Conservation (phyloP, 2,329 filamentous ascomycete genomes). For the Cladophialophora carrionii region DNA sequence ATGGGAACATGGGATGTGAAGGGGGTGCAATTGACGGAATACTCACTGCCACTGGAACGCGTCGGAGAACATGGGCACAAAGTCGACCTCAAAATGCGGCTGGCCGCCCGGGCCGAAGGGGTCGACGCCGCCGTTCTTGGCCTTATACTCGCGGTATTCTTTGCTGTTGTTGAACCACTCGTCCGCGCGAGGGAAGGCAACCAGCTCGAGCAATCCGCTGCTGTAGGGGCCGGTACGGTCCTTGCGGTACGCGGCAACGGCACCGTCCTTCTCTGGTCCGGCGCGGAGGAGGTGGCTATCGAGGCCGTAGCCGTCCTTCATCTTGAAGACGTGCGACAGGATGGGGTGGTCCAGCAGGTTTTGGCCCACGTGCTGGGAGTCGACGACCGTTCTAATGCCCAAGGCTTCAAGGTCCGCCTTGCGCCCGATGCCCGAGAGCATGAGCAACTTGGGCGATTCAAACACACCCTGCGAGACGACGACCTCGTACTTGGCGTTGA, state of each 20-base stretch:
- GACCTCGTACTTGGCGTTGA: slow-evolving; percentile 56
- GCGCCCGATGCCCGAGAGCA: slow-evolving; percentile 66
- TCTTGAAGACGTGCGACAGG: slow-evolving; percentile 47
- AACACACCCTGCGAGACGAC: slow-evolving; percentile 59
- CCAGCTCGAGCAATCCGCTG: slow-evolving; percentile 55
- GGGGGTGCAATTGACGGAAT: background rate
- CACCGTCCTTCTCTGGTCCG: slow-evolving; percentile 43
- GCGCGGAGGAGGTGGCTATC: slow-evolving; percentile 47
- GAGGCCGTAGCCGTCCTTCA: slow-evolving; percentile 49
- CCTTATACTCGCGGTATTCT: slow-evolving; percentile 53
- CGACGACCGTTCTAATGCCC: slow-evolving; percentile 57
- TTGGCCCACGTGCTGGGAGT: slow-evolving; percentile 65
- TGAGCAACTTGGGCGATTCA: slow-evolving; percentile 67
- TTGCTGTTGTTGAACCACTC: slow-evolving; percentile 53
- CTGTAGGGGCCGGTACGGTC: slow-evolving; percentile 48
- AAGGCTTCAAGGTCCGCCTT: slow-evolving; percentile 55
- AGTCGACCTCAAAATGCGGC: slow-evolving; percentile 66
- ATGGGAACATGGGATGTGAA: no score
- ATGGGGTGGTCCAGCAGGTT: slow-evolving; percentile 63
- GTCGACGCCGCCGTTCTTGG: slow-evolving; percentile 50
- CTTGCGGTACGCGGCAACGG: slow-evolving; percentile 45
- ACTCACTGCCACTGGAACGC: slow-evolving; percentile 55
- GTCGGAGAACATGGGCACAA: slow-evolving; percentile 61
- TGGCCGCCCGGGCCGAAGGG: slow-evolving; percentile 61
- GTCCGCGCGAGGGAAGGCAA: slow-evolving; percentile 63